Evolutionary conservation across 164 flowering plant species (phyloP), one percentile per base, ranked within the genome.

Genomic region (Stephania japonica): DNA sequence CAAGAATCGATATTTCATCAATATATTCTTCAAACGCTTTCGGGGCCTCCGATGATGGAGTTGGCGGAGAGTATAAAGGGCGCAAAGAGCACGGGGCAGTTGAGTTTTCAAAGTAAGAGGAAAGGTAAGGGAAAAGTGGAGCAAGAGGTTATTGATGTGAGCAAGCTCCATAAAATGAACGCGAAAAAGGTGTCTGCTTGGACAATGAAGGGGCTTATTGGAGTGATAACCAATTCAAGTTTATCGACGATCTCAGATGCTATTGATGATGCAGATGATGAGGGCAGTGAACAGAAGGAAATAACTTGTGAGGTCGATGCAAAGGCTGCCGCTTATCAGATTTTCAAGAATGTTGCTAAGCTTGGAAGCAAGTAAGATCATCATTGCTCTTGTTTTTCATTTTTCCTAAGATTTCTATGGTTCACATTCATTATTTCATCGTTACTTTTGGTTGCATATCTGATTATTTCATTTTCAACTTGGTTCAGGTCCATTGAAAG

Each of bases 221-320:
- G 81, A 47, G 81, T 84, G 47, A 81, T 92, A 24, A 79, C 80
- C 1, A 82, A 76, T 69, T 76, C 91, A 14, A 88, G 89, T 21
- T 75, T 92, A 65, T 78, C 89, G 7, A 89, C 94, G 9, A 75
- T 90, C 27, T 83, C 91, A 0, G 72, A 80, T 68, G 59, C 83
- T 2, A 81, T 89, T 12, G 85, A 85, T 5, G 79, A 80, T 27
- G 75, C 67, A 53, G 84, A 84, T 41, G 90, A 84, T 26, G 91
- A 88, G 26, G 86, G 47, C 50, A 73, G 67, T 53, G 86, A 81
- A 67, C 85, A 85, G 68, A 80, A 77, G 64, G 85, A 87, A 79
- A 91, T 92, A 63, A 89, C 84, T 26, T 86, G 79, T 72, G 98
- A 94, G 78, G 79, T 79, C 85, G 96, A 92, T 75, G 99, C 98